These are phyloP conservation scores for Oryza punctata DNA, from an alignment of 176 grass and related monocot genomes.

Conservation along the genomic window DNA sequence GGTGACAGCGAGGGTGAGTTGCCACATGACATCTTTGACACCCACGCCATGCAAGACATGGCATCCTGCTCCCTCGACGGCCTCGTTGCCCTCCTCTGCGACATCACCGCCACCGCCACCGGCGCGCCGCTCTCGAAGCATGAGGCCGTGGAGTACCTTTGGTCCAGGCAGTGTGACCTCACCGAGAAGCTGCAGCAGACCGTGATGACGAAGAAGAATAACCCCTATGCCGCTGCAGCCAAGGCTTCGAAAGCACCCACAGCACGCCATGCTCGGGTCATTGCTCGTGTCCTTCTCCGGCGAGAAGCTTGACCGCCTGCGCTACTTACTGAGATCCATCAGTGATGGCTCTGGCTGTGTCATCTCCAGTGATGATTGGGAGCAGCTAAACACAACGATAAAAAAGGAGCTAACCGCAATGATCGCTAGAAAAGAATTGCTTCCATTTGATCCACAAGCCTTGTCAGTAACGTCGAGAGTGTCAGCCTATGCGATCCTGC, in stretches of 20 bases:
- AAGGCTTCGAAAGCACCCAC: not conserved
- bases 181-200: too few species aligned
- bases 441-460: too few species aligned
- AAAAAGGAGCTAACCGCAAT: not conserved
- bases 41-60: not conserved
- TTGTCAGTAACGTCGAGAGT: not conserved
- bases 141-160: not conserved
- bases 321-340: too few species aligned
- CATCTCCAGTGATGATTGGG: not conserved
- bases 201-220: too few species aligned
- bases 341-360: not conserved
- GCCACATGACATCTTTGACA: not conserved
- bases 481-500: not conserved
- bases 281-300: not conserved
- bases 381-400: not conserved
- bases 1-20: not conserved
- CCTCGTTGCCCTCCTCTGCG: not conserved
- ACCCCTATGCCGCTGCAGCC: not conserved
- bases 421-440: fast-evolving
- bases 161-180: not conserved
- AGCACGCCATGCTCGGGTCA: not conserved
- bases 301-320: too few species aligned
- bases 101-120: not conserved
- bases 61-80: not conserved
- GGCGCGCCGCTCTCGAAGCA: not conserved